phyloP scores from a whole-genome alignment of 2,329 filamentous ascomycete species.

The Alternaria angustiovoidea region DNA sequence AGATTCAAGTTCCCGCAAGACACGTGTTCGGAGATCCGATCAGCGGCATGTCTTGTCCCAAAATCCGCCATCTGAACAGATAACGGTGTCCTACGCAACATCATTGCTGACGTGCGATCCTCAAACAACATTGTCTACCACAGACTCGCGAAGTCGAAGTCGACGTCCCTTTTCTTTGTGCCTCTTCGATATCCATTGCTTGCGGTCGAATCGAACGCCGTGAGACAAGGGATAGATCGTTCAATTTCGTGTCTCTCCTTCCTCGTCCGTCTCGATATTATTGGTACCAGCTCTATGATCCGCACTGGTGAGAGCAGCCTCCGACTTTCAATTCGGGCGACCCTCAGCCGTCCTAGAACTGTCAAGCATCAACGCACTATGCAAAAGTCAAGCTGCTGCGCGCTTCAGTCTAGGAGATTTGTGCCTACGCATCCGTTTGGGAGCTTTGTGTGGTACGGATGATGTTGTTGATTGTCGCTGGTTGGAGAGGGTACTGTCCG shows the following conservation, averaged over 20 bases:
- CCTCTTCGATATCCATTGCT: constrained; percentile 18
- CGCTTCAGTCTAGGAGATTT: constrained; percentile 16
- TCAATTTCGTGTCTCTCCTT: constrained; percentile 4
- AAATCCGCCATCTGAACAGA: neutral
- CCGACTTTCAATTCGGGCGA: constrained; percentile 8
- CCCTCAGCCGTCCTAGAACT: constrained; percentile 15
- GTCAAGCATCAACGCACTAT: constrained; percentile 9
- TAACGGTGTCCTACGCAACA: constrained; percentile 2
- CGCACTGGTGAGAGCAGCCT: constrained; percentile 6
- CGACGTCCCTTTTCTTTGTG: constrained; percentile 7
- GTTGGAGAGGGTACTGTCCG: constrained; percentile 9
- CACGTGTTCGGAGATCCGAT: neutral
- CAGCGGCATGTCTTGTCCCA: neutral
- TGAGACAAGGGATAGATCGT: constrained; percentile 6
- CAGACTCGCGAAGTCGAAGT: constrained; percentile 7
- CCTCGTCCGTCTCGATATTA: constrained; percentile 1
- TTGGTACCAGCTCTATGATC: constrained; percentile 4
- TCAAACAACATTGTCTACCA: neutral
- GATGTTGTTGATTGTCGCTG: neutral
- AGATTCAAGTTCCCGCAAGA: constrained; percentile 3
- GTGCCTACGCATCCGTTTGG: constrained; percentile 18
- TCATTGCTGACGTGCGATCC: constrained; percentile 2
- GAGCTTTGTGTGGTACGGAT: constrained; percentile 13
- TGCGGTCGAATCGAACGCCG: constrained; percentile 14
- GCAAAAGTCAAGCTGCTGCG: constrained; percentile 13